phyloP scores from a whole-genome alignment of 805 yeast species.

The Teunomyces gatunensis region DNA sequence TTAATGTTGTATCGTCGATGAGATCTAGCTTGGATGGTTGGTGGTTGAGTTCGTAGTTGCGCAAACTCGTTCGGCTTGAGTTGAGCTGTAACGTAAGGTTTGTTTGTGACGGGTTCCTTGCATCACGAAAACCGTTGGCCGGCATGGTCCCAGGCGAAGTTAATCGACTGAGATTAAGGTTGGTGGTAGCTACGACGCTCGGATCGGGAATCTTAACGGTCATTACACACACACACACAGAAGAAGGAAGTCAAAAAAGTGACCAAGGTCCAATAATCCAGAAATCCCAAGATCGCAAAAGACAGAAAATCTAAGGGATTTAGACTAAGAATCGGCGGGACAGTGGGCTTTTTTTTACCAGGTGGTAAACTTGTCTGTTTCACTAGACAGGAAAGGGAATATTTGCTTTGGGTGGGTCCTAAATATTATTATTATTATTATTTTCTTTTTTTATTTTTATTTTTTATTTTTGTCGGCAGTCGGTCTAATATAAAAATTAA shows the following conservation, averaged over 20 bases:
- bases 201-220: constrained; percentile 8
- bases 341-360: background rate
- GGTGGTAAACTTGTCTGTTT: background rate
- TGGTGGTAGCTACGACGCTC: constrained; percentile 11
- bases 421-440: background rate
- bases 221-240: background rate
- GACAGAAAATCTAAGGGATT: background rate
- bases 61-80: background rate
- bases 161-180: constrained; percentile 11
- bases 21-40: constrained; percentile 46
- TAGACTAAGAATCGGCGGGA: background rate
- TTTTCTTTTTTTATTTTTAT: background rate
- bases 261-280: background rate
- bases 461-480: background rate
- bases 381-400: background rate
- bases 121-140: background rate
- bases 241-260: background rate
- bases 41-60: constrained; percentile 15
- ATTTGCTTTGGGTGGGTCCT: background rate
- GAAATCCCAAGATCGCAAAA: background rate
- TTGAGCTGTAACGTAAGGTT: background rate
- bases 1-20: constrained; percentile 45
- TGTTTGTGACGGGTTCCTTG: constrained; percentile 1
- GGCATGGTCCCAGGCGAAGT: constrained; percentile 5
- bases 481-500: no score